Evolutionary conservation across 2,329 filamentous ascomycete species (phyloP).

Genomic region (Graphiopsis chlorocephala): DNA sequence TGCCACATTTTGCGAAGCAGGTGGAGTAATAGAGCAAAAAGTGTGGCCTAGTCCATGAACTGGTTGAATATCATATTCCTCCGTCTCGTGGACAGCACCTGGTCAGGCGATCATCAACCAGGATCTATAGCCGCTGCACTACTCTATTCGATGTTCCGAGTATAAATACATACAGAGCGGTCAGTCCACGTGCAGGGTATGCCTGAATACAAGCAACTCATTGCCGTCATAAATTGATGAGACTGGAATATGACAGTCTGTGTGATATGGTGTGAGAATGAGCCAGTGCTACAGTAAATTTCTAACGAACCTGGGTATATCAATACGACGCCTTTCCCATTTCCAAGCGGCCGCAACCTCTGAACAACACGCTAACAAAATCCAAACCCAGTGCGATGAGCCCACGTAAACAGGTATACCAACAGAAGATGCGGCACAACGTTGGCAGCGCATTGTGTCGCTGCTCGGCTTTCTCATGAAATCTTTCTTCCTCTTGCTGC

Average conservation of each 20-base stretch:
- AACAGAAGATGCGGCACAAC: background rate
- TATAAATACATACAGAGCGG: too few species aligned
- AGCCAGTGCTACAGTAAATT: background rate
- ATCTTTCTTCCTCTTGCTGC: constrained; percentile 25
- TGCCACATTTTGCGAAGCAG: too few species aligned
- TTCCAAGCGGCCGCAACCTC: background rate
- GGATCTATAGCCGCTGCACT: too few species aligned
- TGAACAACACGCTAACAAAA: constrained; percentile 6
- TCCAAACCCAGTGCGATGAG: background rate
- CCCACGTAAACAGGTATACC: background rate
- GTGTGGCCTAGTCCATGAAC: too few species aligned
- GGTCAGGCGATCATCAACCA: too few species aligned
- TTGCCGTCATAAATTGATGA: background rate
- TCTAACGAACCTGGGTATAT: background rate
- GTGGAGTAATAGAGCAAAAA: too few species aligned
- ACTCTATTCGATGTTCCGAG: too few species aligned
- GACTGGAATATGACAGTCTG: background rate
- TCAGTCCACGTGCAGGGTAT: too few species aligned
- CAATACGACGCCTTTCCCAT: background rate
- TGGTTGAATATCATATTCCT: too few species aligned
- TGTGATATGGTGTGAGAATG: background rate
- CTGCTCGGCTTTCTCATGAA: constrained; percentile 16
- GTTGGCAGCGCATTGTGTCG: background rate
- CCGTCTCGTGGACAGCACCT: too few species aligned
- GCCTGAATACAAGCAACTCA: background rate